Conservation (phyloP, 371 early-diverging fungal species). For the Mucor racemosus region DNA sequence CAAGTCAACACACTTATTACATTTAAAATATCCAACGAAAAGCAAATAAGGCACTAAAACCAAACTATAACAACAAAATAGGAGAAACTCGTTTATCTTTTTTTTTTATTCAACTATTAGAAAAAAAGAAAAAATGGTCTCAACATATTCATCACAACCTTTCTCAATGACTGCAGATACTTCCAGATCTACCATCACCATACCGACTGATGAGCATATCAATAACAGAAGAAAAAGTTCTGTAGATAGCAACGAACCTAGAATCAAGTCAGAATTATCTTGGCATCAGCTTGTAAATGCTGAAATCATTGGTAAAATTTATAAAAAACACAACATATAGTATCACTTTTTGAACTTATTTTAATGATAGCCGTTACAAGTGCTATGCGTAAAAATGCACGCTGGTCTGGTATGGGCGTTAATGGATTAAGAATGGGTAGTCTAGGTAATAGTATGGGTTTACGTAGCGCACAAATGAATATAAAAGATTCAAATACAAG, state of each 20-base stretch:
- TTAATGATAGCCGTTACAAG: slow-evolving; percentile 62
- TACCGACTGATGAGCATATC: not conserved
- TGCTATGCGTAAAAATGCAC: slow-evolving; percentile 87
- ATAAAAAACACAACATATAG: not conserved
- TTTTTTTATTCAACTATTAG: not conserved
- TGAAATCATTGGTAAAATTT: slow-evolving; percentile 68
- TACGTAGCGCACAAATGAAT: slow-evolving; percentile 54
- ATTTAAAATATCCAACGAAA: no score
- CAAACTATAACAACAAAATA: not conserved
- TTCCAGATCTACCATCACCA: not conserved
- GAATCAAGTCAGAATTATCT: slow-evolving; percentile 59
- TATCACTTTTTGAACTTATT: not conserved
- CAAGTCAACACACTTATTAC: no score
- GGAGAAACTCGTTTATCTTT: not conserved
- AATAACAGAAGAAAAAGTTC: not conserved
- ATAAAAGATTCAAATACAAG: slow-evolving; percentile 21
- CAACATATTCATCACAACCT: slow-evolving; percentile 15
- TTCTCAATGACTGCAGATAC: slow-evolving; percentile 18
- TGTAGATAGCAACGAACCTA: not conserved
- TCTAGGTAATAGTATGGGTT: slow-evolving; percentile 71
- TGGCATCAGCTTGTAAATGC: slow-evolving; percentile 83
- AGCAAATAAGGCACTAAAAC: no score
- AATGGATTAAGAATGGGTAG: slow-evolving; percentile 66
- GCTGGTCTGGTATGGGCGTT: slow-evolving; percentile 78
- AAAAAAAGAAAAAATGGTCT: slow-evolving; percentile 4